Base-by-base conservation (phyloP, 2,329 filamentous ascomycete genomes). In the Fusarium hostae region DNA sequence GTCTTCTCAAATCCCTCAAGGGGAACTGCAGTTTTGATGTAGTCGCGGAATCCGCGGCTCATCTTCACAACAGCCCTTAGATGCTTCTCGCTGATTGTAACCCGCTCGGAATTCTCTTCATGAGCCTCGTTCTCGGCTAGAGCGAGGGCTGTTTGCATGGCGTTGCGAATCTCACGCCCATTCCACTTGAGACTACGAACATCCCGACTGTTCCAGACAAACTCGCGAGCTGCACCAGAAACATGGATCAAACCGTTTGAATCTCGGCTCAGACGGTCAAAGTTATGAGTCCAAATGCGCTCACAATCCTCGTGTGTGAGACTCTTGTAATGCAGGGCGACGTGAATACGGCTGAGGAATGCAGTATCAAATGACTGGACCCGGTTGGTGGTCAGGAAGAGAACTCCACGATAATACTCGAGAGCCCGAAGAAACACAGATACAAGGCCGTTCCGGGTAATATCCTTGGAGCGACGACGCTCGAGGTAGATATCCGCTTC, bases 401-500 rank as follows among this genome's bases (percentile, higher is more conserved):
- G 79, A 35, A 86, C 81, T 52, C 85, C 85, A 6, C 81, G 80
- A 77, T 86, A 86, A 76, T 86, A 86, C 77, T 87, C 85, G 59
- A 87, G 81, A 1, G 83, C 84, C n/a, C 84, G 83, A 28, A 87
- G 77, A 77, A 86, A 86, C 60, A 86, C 78, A 20, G 83, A 84
- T 30, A 86, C 85, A 15, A 87, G 79, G 1, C 82, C 83, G 75
- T 87, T 86, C 63, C 84, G 83, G 26, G 76, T 78, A 51, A 86
- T 81, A 72, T 86, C 84, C 32, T 74, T 78, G 26, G 80, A 74
- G 4, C 79, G 79, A 4, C 88, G 86, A 57, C 84, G 78, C 77
- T 89, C 86, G 12, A 90, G 84, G 77, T 88, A 90, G 22, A 89
- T 86, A 60, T 90, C 88, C 5, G 87, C 87, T 77, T 90, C 88